Conservation (phyloP, 768 basidiomycete species). For the Boletus rex-veris region DNA sequence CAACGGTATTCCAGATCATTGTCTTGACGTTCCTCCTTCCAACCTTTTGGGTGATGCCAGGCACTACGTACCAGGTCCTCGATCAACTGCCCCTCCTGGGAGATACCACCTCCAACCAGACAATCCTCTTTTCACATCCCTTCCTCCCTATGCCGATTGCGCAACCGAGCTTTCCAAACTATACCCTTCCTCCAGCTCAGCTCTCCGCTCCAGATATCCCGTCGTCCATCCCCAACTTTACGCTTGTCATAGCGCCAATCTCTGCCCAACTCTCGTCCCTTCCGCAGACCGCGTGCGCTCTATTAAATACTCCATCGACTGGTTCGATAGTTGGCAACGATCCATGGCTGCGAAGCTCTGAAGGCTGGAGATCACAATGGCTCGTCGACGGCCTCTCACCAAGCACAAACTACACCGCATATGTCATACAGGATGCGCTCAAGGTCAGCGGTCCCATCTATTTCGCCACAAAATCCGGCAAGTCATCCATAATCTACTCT, state of each 20-base stretch:
- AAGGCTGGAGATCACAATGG: conserved; percentile 71
- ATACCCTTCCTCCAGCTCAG: conserved; percentile 63
- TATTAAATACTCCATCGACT: conserved; percentile 39
- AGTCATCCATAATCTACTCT: conserved; percentile 13
- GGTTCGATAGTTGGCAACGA: conserved; percentile 43
- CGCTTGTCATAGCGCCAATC: conserved; percentile 55
- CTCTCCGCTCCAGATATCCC: conserved; percentile 42
- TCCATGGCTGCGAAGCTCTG: conserved; percentile 52
- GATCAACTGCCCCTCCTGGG: conserved; percentile 54
- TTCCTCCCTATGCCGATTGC: conserved; percentile 34
- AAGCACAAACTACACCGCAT: conserved; percentile 77
- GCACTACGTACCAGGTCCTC: conserved; percentile 45
- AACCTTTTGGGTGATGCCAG: conserved; percentile 29
- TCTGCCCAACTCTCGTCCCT: conserved; percentile 38
- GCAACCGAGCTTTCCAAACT: conserved; percentile 66
- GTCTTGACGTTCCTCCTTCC: background rate
- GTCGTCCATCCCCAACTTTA: conserved; percentile 44
- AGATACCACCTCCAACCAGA: conserved; percentile 72
- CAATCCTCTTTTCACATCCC: conserved; percentile 65
- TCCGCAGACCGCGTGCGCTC: conserved; percentile 57
- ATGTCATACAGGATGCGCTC: conserved; percentile 52
- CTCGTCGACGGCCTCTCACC: conserved; percentile 55
- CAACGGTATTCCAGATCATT: conserved; percentile 29
- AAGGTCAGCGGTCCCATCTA: conserved; percentile 66
- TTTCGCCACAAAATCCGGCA: conserved; percentile 74